Base-by-base conservation (phyloP, 2,329 filamentous ascomycete species). In the Cladosporium sp. region DNA sequence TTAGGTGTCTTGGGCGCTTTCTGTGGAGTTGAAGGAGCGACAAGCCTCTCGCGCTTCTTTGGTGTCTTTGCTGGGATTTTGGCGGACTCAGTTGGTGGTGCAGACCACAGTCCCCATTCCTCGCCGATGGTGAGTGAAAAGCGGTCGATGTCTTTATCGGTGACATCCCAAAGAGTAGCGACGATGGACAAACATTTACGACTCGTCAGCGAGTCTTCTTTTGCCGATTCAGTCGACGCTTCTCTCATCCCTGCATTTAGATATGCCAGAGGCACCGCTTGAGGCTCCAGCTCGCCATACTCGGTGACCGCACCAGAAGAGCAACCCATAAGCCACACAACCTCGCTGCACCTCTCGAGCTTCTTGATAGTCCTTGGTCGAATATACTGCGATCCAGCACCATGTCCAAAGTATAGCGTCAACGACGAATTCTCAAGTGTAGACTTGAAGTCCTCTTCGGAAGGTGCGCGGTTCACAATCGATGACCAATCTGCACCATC, bases 121-220 rank as follows among this genome's bases (percentile, higher is more conserved):
- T 94, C 89, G 71, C 96, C 89, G 2, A 89, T 79, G 25, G 83
- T 81, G 36, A 88, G 85, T 0, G 92, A 89, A 73, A 96, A 96
- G 17, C 92, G 88, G 76, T 99, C 95, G 72, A 97, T 96, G 73
- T 99, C 94, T 68, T 90, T 90, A 72, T 99, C 94, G 9, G 94
- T 99, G 51, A 99, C 94, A 73, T 99, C 94, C 94, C 94, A 99
- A 38, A 99, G 80, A 15, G 92, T 97, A 47, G 92, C 94, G 2
- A 97, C 86, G 9, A 97, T 85, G 0, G 93, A 92, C 3, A 92
- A 66, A 70, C 77, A 66, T 60, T 65, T 69, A 14, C 59, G 42
- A n/a, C n/a, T n/a, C n/a, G n/a, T n/a, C n/a, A n/a, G n/a, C n/a
- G n/a, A n/a, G n/a, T n/a, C 49, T 37, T 52, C 36, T 28, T 47